Percentiles rank a stretch among this genome's conserved stretches.
phyloP scores from a whole-genome alignment of 805 yeast genomes.

The Metschnikowia cerradonensis region DNA sequence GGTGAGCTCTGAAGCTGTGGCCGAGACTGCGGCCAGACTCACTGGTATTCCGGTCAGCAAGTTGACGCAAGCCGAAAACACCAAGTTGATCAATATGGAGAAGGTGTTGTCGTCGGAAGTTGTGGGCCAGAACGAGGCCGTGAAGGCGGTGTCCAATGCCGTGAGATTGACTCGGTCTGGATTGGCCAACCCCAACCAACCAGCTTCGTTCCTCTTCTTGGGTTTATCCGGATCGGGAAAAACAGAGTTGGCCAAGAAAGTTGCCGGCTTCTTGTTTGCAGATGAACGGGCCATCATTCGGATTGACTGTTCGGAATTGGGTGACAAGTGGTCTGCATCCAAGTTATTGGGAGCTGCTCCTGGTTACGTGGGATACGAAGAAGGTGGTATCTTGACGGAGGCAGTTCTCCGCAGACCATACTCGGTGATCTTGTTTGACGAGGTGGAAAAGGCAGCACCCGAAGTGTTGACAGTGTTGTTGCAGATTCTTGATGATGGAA shows the following conservation, averaged over 20 bases:
- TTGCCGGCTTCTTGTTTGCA: conserved; percentile 92
- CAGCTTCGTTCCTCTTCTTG: conserved; percentile 89
- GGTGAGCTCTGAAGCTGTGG: conserved; percentile 82
- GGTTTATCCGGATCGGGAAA: conserved; percentile 98
- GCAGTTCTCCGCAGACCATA: conserved; percentile 89
- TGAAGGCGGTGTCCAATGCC: conserved; percentile 93
- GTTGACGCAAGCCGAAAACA: conserved; percentile 90
- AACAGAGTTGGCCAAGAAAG: conserved; percentile 94
- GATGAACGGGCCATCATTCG: conserved; percentile 97
- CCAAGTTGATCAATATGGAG: conserved; percentile 94
- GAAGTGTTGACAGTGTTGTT: conserved; percentile 89
- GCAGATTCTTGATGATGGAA: conserved; percentile 94
- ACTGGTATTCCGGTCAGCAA: conserved; percentile 97
- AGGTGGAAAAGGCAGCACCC: conserved; percentile 98
- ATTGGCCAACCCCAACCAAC: conserved; percentile 92
- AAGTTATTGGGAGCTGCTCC: conserved; percentile 96
- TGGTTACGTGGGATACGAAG: conserved; percentile 91
- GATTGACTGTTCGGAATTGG: conserved; percentile 94
- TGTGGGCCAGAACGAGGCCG: conserved; percentile 95
- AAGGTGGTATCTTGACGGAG: conserved; percentile 94
- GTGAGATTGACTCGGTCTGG: conserved; percentile 92
- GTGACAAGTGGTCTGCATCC: conserved; percentile 93
- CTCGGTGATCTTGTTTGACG: conserved; percentile 94
- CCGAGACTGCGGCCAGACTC: conserved; percentile 95
- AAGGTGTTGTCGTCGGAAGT: conserved; percentile 74